Base-by-base conservation (phyloP, 768 basidiomycete species). In the Myochromella boudieri region DNA sequence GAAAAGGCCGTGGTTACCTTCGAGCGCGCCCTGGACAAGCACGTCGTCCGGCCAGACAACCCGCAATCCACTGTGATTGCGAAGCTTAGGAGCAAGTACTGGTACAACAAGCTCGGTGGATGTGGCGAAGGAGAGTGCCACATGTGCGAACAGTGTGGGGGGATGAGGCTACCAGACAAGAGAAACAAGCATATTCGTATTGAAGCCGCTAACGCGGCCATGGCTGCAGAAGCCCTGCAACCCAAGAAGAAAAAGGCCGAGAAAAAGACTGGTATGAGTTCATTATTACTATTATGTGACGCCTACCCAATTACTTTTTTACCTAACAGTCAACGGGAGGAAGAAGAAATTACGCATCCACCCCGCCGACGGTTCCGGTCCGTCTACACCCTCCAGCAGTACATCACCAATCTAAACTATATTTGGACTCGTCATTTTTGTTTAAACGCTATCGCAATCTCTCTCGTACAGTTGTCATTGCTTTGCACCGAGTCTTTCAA, bases 1-100 rank as follows among this genome's bases (percentile, higher is more conserved):
- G 28, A 51, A 22, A 31, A 42, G 17, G 53, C 50, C 15, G 33
- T 54, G 9, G 36, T 31, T 9, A 46, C 55, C 15, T 57, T 57
- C 11, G 55, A 57, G 42, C 53, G 52, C 34, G 55, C 55, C 9
- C 32, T 57, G 46, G 53, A 57, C 28, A 57, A 57, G 42, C 50
- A 57, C 37, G 46, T 50, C 6, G 27, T 36, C 6, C 52, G 55
- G 7, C 50, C 50, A 12, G 28, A 43, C 7, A 49, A 43, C 17
- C 37, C 40, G 2, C 36, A 54, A n/a, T 49, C 49, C 6, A 36
- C 48, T 4, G 46, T 51, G 28, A 46, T 57, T 21, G 55, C 43
- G 31, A 49, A 22, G 29, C 44, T 57, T 9, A 48, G 52, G 44
- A 54, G 54, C 41, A 46, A 57, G 20, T 57, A 57, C 38, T 57